phyloP scores from a whole-genome alignment of 139 green algal genomes.

The Chlamydomonas sp. region DNA sequence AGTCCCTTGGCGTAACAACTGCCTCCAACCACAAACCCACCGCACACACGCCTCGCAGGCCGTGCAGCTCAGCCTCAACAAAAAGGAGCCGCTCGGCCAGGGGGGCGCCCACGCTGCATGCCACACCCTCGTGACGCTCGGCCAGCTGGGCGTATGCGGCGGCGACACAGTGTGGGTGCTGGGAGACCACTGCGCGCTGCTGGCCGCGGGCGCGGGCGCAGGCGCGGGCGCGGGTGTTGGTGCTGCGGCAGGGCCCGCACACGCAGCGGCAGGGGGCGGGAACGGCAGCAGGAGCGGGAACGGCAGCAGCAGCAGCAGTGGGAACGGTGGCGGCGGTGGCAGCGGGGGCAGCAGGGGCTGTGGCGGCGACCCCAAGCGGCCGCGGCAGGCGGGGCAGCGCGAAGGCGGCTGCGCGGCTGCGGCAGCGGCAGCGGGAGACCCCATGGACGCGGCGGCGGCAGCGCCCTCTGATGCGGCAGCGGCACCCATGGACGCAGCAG shows the following conservation, averaged over 20 bases:
- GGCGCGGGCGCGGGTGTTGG: no score
- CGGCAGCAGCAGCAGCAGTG: neutral
- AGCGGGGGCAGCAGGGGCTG: neutral
- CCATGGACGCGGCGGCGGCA: no score
- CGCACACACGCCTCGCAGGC: no score
- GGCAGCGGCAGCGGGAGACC: neutral
- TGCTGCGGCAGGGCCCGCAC: no score
- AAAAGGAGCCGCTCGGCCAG: no score
- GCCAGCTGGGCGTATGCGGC: neutral
- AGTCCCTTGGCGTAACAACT: no score
- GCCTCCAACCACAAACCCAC: no score
- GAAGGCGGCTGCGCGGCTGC: neutral
- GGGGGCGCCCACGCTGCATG: no score
- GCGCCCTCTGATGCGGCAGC: no score
- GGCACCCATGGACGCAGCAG: no score
- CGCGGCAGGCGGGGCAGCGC: neutral
- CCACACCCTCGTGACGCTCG: neutral
- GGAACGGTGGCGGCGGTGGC: neutral
- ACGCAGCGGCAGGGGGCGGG: neutral
- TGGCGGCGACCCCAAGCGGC: neutral
- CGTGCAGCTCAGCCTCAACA: slow-evolving; percentile 4
- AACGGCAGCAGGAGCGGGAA: neutral
- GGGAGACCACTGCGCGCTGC: no score
- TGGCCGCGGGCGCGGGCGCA: no score
- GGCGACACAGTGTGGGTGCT: neutral